Conservation (phyloP, 306 rosid species). For the Luffa acutangula region DNA sequence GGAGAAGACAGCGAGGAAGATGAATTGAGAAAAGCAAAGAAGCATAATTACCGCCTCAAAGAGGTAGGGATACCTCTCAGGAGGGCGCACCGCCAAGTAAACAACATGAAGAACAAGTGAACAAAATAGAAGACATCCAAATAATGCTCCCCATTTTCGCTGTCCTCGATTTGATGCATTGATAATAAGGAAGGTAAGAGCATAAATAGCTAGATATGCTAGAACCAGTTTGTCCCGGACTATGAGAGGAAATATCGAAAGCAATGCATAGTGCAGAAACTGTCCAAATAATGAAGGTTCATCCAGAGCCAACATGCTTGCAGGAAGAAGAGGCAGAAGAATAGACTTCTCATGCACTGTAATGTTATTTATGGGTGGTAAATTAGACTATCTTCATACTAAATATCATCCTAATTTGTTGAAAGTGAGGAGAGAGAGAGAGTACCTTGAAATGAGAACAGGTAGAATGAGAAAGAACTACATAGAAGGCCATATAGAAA, state of each 20-base stretch:
- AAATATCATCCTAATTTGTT: neutral
- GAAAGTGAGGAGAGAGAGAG: neutral
- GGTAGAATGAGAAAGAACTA: slow-evolving; percentile 71
- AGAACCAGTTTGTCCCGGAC: slow-evolving; percentile 48
- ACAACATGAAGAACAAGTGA: slow-evolving; percentile 61
- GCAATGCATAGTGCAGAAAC: slow-evolving; percentile 49
- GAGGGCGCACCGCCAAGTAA: slow-evolving; percentile 54
- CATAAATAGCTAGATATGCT: slow-evolving; percentile 49
- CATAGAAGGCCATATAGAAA: slow-evolving; percentile 78
- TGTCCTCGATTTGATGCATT: slow-evolving; percentile 20
- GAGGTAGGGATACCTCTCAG: slow-evolving; percentile 67
- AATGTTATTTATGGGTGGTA: neutral
- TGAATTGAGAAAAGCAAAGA: slow-evolving; percentile 80
- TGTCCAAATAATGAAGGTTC: slow-evolving; percentile 53
- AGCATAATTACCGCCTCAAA: slow-evolving; percentile 81
- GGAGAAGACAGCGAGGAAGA: slow-evolving; percentile 42
- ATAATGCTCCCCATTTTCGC: slow-evolving; percentile 17
- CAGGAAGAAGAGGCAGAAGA: slow-evolving; percentile 83
- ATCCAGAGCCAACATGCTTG: slow-evolving; percentile 66
- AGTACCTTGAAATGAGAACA: slow-evolving; percentile 89
- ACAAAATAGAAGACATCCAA: slow-evolving; percentile 15
- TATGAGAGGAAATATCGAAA: slow-evolving; percentile 82
- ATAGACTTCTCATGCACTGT: slow-evolving; percentile 96
- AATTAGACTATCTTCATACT: neutral
- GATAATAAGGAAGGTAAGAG: slow-evolving; percentile 43